Percentiles rank a stretch among this genome's conserved stretches.
phyloP scores from a whole-genome alignment of 2,329 filamentous ascomycete species.

The Aspergillus sp. region DNA sequence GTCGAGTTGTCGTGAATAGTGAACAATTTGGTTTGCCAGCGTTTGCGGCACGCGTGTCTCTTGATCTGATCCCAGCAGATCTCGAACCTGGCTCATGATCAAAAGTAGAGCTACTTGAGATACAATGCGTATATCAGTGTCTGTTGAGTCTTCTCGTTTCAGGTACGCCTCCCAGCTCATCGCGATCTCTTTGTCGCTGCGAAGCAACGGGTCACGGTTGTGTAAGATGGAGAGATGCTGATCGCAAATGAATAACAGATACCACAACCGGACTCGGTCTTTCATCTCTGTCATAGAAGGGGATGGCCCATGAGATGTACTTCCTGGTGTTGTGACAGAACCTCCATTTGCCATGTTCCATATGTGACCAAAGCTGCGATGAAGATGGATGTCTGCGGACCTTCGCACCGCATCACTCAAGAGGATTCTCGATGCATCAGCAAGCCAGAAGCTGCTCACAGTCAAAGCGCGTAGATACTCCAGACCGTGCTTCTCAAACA shows the following conservation, averaged over 20 bases:
- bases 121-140: constrained; percentile 28
- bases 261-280: constrained; percentile 31
- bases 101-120: constrained; percentile 31
- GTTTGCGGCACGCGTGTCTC: constrained; percentile 20
- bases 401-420: constrained; percentile 26
- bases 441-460: constrained; percentile 49
- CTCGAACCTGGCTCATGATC: constrained; percentile 32
- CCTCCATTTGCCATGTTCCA: constrained; percentile 1
- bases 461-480: constrained; percentile 47
- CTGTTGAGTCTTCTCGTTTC: constrained; percentile 24
- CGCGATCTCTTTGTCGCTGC: constrained; percentile 31
- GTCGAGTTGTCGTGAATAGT: constrained; percentile 23
- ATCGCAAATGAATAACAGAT: constrained; percentile 32
- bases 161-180: constrained; percentile 30
- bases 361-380: constrained; percentile 38
- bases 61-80: constrained; percentile 28
- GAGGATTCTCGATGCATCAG: constrained; percentile 42
- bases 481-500: constrained; percentile 43
- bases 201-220: constrained; percentile 30
- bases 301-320: neutral
- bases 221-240: constrained; percentile 34
- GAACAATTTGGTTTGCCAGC: constrained; percentile 19
- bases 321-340: constrained; percentile 5
- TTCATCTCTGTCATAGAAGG: constrained; percentile 12
- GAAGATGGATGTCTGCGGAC: constrained; percentile 23